Evolutionary conservation across 495 filamentous ascomycete species (phyloP), one percentile per base, ranked within the genome.

Genomic region (Neurospora tetraspora): DNA sequence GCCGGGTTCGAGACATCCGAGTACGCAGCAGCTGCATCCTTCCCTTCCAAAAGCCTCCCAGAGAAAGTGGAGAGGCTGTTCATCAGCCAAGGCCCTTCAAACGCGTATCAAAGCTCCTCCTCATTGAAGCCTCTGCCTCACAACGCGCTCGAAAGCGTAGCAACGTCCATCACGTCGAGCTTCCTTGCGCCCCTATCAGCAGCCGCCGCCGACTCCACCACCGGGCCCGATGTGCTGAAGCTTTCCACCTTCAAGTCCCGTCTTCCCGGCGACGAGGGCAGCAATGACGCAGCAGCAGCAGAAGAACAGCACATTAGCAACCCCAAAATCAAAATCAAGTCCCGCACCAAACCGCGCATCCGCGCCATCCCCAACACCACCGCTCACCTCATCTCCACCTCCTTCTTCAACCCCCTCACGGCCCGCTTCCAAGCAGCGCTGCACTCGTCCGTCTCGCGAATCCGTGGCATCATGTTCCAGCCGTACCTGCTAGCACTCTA

Each of bases 171-270:
- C 31, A 88, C 90, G 27, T 86, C 89, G 27, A 81, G 85, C 10
- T 92, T 97, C 73, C 89, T 98, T 34, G 87, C 91, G 42, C 96
- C 96, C 12, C 81, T 98, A 43, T 92, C 94, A 12, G 86, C 91
- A 68, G 82, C 85, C 36, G 93, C 94, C 59, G 87, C 90, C 23
- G 90, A 93, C 75, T 81, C 87, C 18, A 80, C 89, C 27, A 89
- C 92, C 1, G 94, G 95, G 0, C 94, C 94, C 0, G 89, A 93
- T 74, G 88, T 90, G 6, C 88, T 98, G 42, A 97, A 97, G 83
- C 88, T 97, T 4, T 81, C 81, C 2, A 83, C 81, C 3, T 85
- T 86, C 73, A 84, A 80, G 2, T 81, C 81, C 45, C 83, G 82
- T 18, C 82, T 85, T 36, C 16, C 53, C 27, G 53, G 6, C 3